These are phyloP conservation scores for Lactarius sp. DNA, from an alignment of 768 basidiomycete species.

Conservation along the genomic window DNA sequence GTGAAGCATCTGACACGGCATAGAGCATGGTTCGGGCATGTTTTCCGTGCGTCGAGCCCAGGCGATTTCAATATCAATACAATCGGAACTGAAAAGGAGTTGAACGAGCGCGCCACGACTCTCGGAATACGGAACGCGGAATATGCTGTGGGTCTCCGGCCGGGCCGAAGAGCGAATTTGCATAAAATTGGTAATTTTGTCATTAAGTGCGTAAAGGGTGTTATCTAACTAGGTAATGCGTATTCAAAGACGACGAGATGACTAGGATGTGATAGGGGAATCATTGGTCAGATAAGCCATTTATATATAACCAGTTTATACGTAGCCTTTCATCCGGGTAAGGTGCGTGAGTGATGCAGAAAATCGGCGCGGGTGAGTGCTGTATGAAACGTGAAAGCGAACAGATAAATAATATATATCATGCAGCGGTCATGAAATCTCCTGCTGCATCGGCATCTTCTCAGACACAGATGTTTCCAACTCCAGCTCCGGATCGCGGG, in stretches of 20 bases:
- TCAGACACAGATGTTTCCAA: slow-evolving; percentile 10
- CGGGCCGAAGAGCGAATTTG: not conserved
- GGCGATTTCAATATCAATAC: not conserved
- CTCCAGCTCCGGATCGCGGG: slow-evolving; percentile 25
- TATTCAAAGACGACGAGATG: slow-evolving; percentile 4
- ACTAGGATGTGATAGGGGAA: slow-evolving; percentile 18
- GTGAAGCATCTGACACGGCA: not conserved
- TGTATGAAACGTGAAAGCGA: slow-evolving; percentile 13
- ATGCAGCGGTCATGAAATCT: slow-evolving; percentile 7
- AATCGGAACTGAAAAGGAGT: slow-evolving; percentile 10
- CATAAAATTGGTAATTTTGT: not conserved
- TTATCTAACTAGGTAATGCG: slow-evolving; percentile 4
- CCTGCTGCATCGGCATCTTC: slow-evolving; percentile 14
- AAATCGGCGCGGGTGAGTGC: slow-evolving; percentile 15
- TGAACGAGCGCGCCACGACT: not conserved
- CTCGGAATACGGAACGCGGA: no score
- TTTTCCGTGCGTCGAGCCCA: slow-evolving; percentile 6
- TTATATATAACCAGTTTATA: slow-evolving; percentile 17
- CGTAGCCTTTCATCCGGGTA: slow-evolving; percentile 19
- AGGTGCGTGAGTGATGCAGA: slow-evolving; percentile 15
- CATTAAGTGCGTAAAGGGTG: slow-evolving; percentile 10
- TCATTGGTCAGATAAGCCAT: slow-evolving; percentile 24
- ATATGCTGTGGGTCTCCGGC: not conserved
- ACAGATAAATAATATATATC: slow-evolving; percentile 15
- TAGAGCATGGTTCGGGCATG: slow-evolving; percentile 17